Evolutionary conservation across 495 filamentous ascomycete species (phyloP).

Genomic region (Neurospora sp.): DNA sequence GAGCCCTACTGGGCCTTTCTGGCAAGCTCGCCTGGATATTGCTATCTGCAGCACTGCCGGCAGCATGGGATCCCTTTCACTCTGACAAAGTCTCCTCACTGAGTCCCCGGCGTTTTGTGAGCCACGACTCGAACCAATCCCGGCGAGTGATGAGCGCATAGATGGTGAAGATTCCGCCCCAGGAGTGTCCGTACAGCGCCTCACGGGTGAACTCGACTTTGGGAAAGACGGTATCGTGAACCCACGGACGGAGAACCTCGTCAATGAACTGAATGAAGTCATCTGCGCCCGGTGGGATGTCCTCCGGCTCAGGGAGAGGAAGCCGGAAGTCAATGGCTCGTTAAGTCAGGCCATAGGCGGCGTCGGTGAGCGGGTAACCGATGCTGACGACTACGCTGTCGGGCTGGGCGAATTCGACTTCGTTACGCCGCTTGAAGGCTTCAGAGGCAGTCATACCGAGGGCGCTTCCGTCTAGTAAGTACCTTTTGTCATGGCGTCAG

Average conservation of each 20-base stretch:
- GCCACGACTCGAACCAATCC: conserved; percentile 1
- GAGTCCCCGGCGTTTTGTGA: no score
- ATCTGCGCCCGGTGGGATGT: conserved; percentile 3
- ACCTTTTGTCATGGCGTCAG: background rate
- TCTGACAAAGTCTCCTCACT: no score
- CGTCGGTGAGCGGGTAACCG: conserved; percentile 17
- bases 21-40: no score
- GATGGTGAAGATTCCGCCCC: conserved; percentile 10
- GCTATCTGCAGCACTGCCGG: no score
- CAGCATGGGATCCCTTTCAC: no score
- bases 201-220: conserved; percentile 11
- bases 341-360: conserved; percentile 8
- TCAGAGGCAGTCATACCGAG: conserved; percentile 15
- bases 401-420: conserved; percentile 7
- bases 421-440: conserved; percentile 12
- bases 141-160: conserved; percentile 8
- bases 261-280: conserved; percentile 11
- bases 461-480: conserved; percentile 21
- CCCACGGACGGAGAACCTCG: conserved; percentile 10
- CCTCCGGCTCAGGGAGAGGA: background rate
- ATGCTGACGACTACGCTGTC: conserved; percentile 18
- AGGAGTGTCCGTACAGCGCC: conserved; percentile 14
- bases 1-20: no score
- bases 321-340: conserved; percentile 11
- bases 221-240: conserved; percentile 8